Evolutionary conservation across 768 basidiomycete genomes (phyloP).

Genomic region (Boletus reticulatus): DNA sequence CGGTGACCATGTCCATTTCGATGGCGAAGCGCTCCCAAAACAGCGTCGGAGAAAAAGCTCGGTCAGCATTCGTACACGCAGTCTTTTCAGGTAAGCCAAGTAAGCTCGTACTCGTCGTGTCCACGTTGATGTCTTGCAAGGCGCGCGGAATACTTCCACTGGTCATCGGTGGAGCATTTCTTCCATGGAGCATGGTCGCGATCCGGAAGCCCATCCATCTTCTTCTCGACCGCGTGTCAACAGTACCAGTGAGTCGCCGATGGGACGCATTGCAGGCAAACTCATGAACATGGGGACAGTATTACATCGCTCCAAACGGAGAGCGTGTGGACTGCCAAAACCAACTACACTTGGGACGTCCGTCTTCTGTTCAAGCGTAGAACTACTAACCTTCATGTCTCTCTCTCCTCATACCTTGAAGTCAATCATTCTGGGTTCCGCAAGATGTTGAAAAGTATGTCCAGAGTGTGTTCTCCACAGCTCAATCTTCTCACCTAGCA

Average conservation of each 20-base stretch:
- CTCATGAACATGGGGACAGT: slow-evolving; percentile 52
- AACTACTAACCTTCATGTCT: slow-evolving; percentile 79
- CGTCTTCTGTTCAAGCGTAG: slow-evolving; percentile 86
- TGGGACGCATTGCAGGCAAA: slow-evolving; percentile 43
- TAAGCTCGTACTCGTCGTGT: not conserved
- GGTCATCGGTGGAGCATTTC: slow-evolving; percentile 43
- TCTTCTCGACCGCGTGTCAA: slow-evolving; percentile 22
- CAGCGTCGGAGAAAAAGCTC: slow-evolving; percentile 38
- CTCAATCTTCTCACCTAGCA: not conserved
- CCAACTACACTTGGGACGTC: slow-evolving; percentile 81
- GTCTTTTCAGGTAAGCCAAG: slow-evolving; percentile 18
- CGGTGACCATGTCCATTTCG: slow-evolving; percentile 25
- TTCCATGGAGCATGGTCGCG: slow-evolving; percentile 41
- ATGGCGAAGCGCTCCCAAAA: slow-evolving; percentile 26
- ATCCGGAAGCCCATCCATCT: slow-evolving; percentile 28
- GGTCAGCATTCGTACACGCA: slow-evolving; percentile 23
- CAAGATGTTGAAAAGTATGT: slow-evolving; percentile 90
- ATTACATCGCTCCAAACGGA: slow-evolving; percentile 41
- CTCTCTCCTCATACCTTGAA: slow-evolving; percentile 82
- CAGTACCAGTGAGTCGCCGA: slow-evolving; percentile 34
- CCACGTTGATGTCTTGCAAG: slow-evolving; percentile 8
- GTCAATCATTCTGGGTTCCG: slow-evolving; percentile 91
- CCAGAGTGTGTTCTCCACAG: not conserved
- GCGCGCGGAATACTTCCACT: slow-evolving; percentile 3
- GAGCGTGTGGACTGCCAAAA: slow-evolving; percentile 74